phyloP scores from a whole-genome alignment of 345 rosid genomes.

The Isatis tinctoria region DNA sequence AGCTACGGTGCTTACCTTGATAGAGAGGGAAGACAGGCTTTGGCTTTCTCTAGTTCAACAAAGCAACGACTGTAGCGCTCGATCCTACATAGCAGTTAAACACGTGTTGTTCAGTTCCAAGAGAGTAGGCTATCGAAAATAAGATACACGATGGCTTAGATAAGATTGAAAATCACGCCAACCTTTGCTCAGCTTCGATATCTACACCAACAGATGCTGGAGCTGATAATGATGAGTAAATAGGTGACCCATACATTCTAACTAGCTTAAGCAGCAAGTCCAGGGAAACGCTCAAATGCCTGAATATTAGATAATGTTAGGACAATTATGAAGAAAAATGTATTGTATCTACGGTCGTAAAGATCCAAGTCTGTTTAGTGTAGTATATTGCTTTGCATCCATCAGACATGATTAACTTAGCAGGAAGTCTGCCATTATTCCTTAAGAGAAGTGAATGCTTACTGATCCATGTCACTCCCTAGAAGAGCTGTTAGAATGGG shows the following conservation, averaged over 20 bases:
- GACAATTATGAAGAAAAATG: neutral
- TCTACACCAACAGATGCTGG: conserved; percentile 89
- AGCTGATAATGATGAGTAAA: conserved; percentile 77
- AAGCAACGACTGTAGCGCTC: conserved; percentile 86
- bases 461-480: conserved; percentile 87
- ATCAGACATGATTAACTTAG: neutral
- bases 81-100: conserved; percentile 39
- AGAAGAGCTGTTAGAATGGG: conserved; percentile 78
- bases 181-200: conserved; percentile 99
- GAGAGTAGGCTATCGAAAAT: neutral
- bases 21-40: conserved; percentile 53
- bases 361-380: neutral
- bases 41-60: conserved; percentile 86
- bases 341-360: neutral
- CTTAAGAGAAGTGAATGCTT: conserved; percentile 17
- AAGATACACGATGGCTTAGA: neutral
- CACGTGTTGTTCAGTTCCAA: neutral
- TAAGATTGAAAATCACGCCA: neutral
- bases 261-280: conserved; percentile 89
- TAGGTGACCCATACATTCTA: conserved; percentile 71
- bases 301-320: conserved; percentile 17
- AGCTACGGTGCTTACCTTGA: conserved; percentile 39
- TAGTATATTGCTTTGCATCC: neutral
- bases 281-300: conserved; percentile 80
- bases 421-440: neutral